phyloP scores from a whole-genome alignment of 345 rosid genomes.

The Dipteronia sinensis region DNA sequence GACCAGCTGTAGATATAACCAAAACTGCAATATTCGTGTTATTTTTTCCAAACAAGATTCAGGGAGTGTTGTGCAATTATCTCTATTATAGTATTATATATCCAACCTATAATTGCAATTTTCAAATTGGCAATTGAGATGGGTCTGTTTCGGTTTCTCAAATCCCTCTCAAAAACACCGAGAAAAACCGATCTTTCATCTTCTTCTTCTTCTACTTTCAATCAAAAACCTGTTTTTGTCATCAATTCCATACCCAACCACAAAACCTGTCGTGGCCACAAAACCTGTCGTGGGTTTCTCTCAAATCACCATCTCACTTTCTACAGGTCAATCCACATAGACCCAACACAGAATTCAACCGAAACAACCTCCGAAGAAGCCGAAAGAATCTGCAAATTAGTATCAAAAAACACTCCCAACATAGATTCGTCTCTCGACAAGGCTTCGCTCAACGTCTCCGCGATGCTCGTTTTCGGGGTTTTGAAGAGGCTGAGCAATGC shows the following conservation, averaged over 20 bases:
- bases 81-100: too few relatives aligned
- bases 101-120: too few relatives aligned
- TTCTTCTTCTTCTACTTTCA: background rate
- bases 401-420: slow-evolving; percentile 36
- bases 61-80: too few relatives aligned
- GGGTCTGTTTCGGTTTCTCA: slow-evolving; percentile 33
- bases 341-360: slow-evolving; percentile 21
- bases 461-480: slow-evolving; percentile 53
- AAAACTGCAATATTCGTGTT: too few relatives aligned
- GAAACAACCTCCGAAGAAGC: slow-evolving; percentile 40
- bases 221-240: background rate
- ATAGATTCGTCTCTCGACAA: slow-evolving; percentile 40
- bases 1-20: too few relatives aligned
- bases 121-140: slow-evolving; percentile 22
- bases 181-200: slow-evolving; percentile 15
- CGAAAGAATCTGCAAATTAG: slow-evolving; percentile 52
- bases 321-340: slow-evolving; percentile 35
- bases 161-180: slow-evolving; percentile 19
- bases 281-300: slow-evolving; percentile 9
- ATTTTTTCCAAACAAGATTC: too few relatives aligned
- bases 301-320: slow-evolving; percentile 17
- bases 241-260: slow-evolving; percentile 17
- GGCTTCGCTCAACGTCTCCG: slow-evolving; percentile 51
- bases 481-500: slow-evolving; percentile 77
- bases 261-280: too few relatives aligned